Evolutionary conservation across 2,329 filamentous ascomycete species (phyloP).

Genomic region (Claviceps sp.): DNA sequence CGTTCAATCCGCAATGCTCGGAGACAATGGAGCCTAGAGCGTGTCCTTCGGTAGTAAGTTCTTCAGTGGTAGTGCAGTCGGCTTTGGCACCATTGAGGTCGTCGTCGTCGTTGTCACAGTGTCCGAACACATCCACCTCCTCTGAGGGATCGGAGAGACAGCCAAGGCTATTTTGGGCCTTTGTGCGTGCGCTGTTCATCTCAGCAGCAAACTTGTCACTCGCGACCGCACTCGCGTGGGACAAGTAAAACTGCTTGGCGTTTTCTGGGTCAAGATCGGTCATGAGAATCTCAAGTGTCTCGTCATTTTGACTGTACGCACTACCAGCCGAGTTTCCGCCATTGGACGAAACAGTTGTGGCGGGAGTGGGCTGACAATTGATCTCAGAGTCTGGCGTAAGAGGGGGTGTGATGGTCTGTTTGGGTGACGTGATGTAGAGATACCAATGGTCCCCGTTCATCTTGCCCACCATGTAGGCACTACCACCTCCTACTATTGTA

Average conservation of each 20-base stretch:
- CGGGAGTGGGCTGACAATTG: slow-evolving; percentile 20
- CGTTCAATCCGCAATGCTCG: slow-evolving; percentile 74
- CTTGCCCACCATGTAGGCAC: slow-evolving; percentile 98
- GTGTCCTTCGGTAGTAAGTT: slow-evolving; percentile 84
- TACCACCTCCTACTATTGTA: slow-evolving; percentile 82
- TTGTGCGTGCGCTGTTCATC: slow-evolving; percentile 48
- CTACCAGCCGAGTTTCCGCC: slow-evolving; percentile 25
- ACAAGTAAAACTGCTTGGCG: slow-evolving; percentile 57
- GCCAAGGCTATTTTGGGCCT: slow-evolving; percentile 45
- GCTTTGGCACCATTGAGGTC: slow-evolving; percentile 41
- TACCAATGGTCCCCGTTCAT: slow-evolving; percentile 99
- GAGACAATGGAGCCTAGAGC: slow-evolving; percentile 86
- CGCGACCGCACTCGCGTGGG: slow-evolving; percentile 75
- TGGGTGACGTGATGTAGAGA: slow-evolving; percentile 85
- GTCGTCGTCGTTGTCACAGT: slow-evolving; percentile 36
- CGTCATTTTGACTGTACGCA: slow-evolving; percentile 43
- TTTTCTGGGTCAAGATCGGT: slow-evolving; percentile 56
- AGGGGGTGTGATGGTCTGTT: slow-evolving; percentile 67
- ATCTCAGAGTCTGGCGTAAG: slow-evolving; percentile 51
- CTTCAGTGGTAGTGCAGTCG: slow-evolving; percentile 41
- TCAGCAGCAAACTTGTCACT: slow-evolving; percentile 62
- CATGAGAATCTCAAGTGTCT: slow-evolving; percentile 65
- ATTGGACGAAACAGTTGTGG: slow-evolving; percentile 41
- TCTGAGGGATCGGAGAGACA: slow-evolving; percentile 41
- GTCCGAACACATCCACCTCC: slow-evolving; percentile 71